phyloP scores from a whole-genome alignment of 345 rosid species.

The Linum tenue region DNA sequence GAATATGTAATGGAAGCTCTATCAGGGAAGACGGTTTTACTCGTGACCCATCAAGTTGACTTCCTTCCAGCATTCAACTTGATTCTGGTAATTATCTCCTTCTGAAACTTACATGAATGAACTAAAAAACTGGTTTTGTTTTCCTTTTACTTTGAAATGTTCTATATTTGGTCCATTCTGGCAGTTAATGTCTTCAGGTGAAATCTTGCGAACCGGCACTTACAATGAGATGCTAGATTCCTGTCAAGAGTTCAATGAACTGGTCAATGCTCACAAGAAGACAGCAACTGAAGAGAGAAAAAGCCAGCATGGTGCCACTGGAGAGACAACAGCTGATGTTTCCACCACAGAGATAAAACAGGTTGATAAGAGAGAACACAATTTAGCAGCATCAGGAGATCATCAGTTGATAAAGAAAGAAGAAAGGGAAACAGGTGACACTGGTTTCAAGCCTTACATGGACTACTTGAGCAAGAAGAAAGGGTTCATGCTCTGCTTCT shows the following conservation, averaged over 20 bases:
- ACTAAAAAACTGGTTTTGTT: neutral
- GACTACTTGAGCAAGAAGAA: conserved; percentile 23
- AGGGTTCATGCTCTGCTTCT: conserved; percentile 11
- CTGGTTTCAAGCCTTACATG: conserved; percentile 22
- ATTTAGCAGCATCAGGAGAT: neutral
- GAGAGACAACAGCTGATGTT: neutral
- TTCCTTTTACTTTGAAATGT: too few relatives aligned
- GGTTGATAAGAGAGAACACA: neutral
- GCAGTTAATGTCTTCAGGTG: neutral
- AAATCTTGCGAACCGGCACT: neutral
- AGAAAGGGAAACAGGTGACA: conserved; percentile 28
- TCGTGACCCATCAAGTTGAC: conserved; percentile 41
- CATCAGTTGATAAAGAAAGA: conserved; percentile 34
- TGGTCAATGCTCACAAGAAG: neutral
- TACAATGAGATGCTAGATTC: neutral
- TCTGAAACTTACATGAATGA: neutral
- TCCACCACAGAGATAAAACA: neutral
- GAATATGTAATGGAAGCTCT: conserved; percentile 26
- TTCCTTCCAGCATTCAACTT: conserved; percentile 28
- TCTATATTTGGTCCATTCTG: neutral
- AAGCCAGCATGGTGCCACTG: neutral
- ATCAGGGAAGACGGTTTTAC: conserved; percentile 25
- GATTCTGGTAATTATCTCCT: conserved; percentile 24
- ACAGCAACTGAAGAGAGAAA: neutral
- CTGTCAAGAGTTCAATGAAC: neutral